Evolutionary conservation across 345 rosid species (phyloP).

Genomic region (Boechera retrofracta): DNA sequence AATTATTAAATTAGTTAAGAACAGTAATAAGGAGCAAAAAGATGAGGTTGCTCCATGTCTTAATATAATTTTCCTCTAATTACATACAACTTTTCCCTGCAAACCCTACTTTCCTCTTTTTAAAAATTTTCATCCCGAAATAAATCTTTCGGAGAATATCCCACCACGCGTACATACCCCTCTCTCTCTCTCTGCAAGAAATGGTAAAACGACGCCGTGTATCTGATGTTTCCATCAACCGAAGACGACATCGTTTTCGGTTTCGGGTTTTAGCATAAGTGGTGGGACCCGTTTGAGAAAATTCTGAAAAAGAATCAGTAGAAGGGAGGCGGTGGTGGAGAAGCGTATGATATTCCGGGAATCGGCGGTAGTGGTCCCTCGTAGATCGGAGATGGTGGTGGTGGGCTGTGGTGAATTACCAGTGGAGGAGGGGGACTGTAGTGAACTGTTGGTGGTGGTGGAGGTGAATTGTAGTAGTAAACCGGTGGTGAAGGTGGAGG

Average conservation of each 20-base stretch:
- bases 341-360: conserved; percentile 78
- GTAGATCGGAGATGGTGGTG: conserved; percentile 55
- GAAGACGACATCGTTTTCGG: conserved; percentile 33
- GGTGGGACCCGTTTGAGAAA: conserved; percentile 24
- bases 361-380: conserved; percentile 68
- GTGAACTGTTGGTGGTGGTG: conserved; percentile 59
- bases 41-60: conserved; percentile 34
- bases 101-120: conserved; percentile 21
- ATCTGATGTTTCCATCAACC: not conserved
- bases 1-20: conserved; percentile 19
- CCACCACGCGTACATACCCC: not conserved
- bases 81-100: conserved; percentile 18
- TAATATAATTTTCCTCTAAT: conserved; percentile 15
- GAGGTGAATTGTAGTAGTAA: conserved; percentile 42
- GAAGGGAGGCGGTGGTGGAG: conserved; percentile 97
- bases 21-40: conserved; percentile 34
- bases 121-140: not conserved
- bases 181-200: conserved; percentile 5
- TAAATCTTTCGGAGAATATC: not conserved
- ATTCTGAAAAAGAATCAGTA: conserved; percentile 70
- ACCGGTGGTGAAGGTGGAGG: conserved; percentile 52
- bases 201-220: conserved; percentile 22
- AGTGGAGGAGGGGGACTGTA: conserved; percentile 38
- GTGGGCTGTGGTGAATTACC: conserved; percentile 45
- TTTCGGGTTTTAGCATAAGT: conserved; percentile 22